A percentile compares a stretch with the other conserved stretches of the same genome.
phyloP scores from a whole-genome alignment of 306 rosid genomes.

The Calophaca sinica region DNA sequence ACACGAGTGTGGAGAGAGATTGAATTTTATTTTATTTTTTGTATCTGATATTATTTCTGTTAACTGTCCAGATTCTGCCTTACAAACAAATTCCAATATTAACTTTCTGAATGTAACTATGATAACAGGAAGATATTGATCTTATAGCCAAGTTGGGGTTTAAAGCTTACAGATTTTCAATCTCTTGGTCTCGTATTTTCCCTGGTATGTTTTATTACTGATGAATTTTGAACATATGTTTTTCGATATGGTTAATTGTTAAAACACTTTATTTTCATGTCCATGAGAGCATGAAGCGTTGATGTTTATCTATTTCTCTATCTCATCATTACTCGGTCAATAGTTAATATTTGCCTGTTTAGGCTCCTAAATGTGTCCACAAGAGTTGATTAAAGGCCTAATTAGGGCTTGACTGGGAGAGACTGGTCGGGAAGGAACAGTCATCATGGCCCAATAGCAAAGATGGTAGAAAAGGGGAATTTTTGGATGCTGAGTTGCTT shows the following conservation, averaged over 20 bases:
- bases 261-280: slow-evolving; percentile 2
- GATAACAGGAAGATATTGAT: slow-evolving; percentile 87
- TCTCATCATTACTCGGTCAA: slow-evolving; percentile 21
- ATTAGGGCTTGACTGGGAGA: background rate
- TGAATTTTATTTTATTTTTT: background rate
- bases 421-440: background rate
- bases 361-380: background rate
- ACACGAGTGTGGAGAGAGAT: slow-evolving; percentile 8
- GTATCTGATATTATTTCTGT: slow-evolving; percentile 9
- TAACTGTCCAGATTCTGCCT: slow-evolving; percentile 11
- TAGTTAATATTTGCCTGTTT: background rate
- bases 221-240: slow-evolving; percentile 10
- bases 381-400: background rate
- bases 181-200: slow-evolving; percentile 94
- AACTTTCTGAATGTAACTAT: slow-evolving; percentile 38
- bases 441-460: background rate
- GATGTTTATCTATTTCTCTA: slow-evolving; percentile 19
- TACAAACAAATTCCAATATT: no score
- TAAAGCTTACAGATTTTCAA: slow-evolving; percentile 85
- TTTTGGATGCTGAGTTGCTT: background rate
- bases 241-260: slow-evolving; percentile 15
- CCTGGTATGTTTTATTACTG: slow-evolving; percentile 67
- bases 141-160: slow-evolving; percentile 89
- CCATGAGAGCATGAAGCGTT: slow-evolving; percentile 5
- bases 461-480: background rate